These are phyloP conservation scores for Gloeophyllum trabeum DNA, from an alignment of 768 basidiomycete species.

Conservation along the genomic window DNA sequence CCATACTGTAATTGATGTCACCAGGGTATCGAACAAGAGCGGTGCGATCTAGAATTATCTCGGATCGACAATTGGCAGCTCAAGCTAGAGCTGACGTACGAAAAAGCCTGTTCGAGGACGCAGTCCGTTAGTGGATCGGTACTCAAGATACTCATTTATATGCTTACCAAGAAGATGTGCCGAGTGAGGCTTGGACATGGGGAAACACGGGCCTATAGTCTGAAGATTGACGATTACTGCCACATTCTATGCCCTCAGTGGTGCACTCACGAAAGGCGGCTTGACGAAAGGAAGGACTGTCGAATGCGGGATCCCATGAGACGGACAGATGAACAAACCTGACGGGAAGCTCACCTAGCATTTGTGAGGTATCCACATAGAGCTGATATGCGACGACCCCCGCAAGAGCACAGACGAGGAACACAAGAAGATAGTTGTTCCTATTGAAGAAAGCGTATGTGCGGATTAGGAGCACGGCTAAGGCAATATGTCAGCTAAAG, in stretches of 20 bases:
- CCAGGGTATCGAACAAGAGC: constrained; percentile 69
- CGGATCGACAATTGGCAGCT: background rate
- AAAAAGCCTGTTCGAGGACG: constrained; percentile 58
- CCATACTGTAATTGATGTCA: constrained; percentile 72
- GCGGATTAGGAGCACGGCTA: constrained; percentile 71
- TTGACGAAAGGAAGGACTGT: constrained; percentile 44
- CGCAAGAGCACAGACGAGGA: constrained; percentile 52
- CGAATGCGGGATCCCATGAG: no score
- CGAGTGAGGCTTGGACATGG: constrained; percentile 73
- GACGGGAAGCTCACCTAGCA: constrained; percentile 43
- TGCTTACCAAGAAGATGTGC: constrained; percentile 71
- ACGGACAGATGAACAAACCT: background rate
- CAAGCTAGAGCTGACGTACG: constrained; percentile 24
- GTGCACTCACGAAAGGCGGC: constrained; percentile 41
- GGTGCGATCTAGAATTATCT: constrained; percentile 77
- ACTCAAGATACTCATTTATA: background rate
- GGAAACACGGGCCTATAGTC: constrained; percentile 63
- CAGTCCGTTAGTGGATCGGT: no score
- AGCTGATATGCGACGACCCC: constrained; percentile 76
- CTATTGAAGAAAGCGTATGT: constrained; percentile 84
- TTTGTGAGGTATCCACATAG: constrained; percentile 68
- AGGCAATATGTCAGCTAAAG: constrained; percentile 10
- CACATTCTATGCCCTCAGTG: no score
- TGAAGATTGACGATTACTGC: no score
- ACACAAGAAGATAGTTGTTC: constrained; percentile 53